These are phyloP conservation scores for Chrysosporium keratinophilum DNA, from an alignment of 2,329 filamentous ascomycete species.

Conservation along the genomic window DNA sequence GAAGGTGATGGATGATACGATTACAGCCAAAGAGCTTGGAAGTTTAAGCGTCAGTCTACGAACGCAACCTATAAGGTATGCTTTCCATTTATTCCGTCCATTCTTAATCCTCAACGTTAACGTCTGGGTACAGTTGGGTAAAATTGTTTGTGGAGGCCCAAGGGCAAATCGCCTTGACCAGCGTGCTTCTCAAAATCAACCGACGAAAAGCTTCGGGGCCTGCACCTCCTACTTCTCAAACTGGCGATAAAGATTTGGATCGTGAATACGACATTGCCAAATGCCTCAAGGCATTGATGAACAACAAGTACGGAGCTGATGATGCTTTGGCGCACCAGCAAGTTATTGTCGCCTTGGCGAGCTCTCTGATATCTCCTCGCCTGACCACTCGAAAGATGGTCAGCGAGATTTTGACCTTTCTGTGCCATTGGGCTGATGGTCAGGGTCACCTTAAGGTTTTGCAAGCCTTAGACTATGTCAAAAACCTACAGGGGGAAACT, in stretches of 20 bases:
- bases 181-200: constrained; percentile 87
- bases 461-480: constrained; percentile 84
- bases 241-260: constrained; percentile 70
- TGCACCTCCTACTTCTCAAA: constrained; percentile 48
- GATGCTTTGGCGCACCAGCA: constrained; percentile 85
- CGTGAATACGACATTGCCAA: constrained; percentile 96
- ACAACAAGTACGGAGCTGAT: constrained; percentile 98
- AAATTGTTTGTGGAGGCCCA: constrained; percentile 94
- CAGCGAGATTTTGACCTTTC: constrained; percentile 89
- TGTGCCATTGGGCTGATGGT: constrained; percentile 87
- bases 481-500: constrained; percentile 77
- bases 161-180: constrained; percentile 90
- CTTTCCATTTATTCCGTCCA: not conserved
- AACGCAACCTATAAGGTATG: constrained; percentile 75
- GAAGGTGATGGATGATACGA: constrained; percentile 90
- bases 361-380: constrained; percentile 75
- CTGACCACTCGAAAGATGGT: constrained; percentile 88
- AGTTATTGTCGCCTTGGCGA: constrained; percentile 77
- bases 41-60: constrained; percentile 89
- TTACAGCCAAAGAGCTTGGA: constrained; percentile 81
- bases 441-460: constrained; percentile 88
- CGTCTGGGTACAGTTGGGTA: constrained; percentile 56
- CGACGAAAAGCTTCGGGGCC: constrained; percentile 69
- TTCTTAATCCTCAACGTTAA: not conserved
- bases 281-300: constrained; percentile 93